phyloP scores from a whole-genome alignment of 805 yeast species.

The Kodamaea hsintzibuensis region DNA sequence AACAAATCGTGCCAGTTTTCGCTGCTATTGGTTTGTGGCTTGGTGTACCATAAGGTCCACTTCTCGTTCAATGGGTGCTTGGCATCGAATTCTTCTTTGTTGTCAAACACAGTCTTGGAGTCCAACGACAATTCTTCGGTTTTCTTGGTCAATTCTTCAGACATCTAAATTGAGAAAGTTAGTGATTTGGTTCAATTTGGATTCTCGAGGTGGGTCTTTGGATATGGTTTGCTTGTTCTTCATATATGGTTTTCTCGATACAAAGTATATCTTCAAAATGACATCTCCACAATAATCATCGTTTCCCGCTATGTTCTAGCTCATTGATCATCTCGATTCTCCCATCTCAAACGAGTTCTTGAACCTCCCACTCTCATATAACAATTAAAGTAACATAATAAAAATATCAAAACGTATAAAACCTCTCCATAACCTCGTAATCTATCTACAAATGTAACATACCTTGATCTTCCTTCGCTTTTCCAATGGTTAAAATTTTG shows the following conservation, averaged over 20 bases:
- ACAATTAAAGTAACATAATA: not conserved
- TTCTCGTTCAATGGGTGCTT: slow-evolving; percentile 87
- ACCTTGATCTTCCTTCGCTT: slow-evolving; percentile 1
- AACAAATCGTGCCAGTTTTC: slow-evolving; percentile 92
- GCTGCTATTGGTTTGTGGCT: slow-evolving; percentile 75
- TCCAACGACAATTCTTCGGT: slow-evolving; percentile 47
- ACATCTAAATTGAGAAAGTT: slow-evolving; percentile 31
- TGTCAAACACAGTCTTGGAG: slow-evolving; percentile 55
- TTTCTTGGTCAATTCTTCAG: slow-evolving; percentile 46
- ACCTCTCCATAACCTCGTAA: not conserved
- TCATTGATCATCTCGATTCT: not conserved
- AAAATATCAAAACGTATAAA: not conserved
- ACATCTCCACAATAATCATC: not conserved
- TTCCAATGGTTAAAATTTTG: slow-evolving; percentile 5
- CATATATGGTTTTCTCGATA: no score
- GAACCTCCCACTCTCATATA: not conserved
- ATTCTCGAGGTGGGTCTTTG: not conserved
- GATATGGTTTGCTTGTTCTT: no score
- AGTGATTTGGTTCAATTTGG: not conserved
- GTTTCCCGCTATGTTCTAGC: not conserved
- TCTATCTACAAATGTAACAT: not conserved
- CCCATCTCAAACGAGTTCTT: not conserved
- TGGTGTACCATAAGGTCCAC: slow-evolving; percentile 98
- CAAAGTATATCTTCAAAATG: not conserved
- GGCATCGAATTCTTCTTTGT: slow-evolving; percentile 64